Percentiles rank a stretch among this genome's conserved stretches.
phyloP scores from a whole-genome alignment of 805 yeast species.

The Metschnikowia koreensis region DNA sequence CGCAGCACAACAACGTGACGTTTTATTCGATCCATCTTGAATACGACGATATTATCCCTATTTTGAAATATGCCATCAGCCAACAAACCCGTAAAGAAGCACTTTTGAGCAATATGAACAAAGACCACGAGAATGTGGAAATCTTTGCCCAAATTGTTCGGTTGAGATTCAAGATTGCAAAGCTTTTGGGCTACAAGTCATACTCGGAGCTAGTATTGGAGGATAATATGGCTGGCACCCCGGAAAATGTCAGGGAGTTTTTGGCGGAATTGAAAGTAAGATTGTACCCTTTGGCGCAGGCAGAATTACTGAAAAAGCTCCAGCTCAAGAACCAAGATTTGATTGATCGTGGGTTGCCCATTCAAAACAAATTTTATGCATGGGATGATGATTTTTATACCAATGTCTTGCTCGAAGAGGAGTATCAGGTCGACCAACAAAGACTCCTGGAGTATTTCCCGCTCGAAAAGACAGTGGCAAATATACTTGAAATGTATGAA shows the following conservation, averaged over 20 bases:
- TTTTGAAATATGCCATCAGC: conserved; percentile 63
- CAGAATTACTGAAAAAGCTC: conserved; percentile 50
- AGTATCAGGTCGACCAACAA: conserved; percentile 69
- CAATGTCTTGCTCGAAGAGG: conserved; percentile 61
- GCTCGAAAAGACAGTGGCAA: conserved; percentile 58
- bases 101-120: conserved; percentile 64
- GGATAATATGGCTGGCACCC: conserved; percentile 75
- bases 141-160: conserved; percentile 60
- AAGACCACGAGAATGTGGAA: conserved; percentile 57
- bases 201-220: conserved; percentile 73
- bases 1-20: conserved; percentile 40
- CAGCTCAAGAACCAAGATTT: conserved; percentile 54
- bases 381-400: conserved; percentile 78
- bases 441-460: conserved; percentile 80
- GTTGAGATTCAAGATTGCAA: conserved; percentile 61
- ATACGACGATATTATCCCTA: conserved; percentile 77
- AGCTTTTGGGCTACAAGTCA: conserved; percentile 60
- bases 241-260: conserved; percentile 57
- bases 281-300: conserved; percentile 56
- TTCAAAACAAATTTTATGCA: conserved; percentile 45
- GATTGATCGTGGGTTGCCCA: conserved; percentile 40
- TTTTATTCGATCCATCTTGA: conserved; percentile 68
- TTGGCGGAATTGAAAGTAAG: conserved; percentile 59
- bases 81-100: conserved; percentile 67
- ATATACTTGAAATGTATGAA: conserved; percentile 73